Percentiles rank a stretch among this genome's conserved stretches.
phyloP scores from a whole-genome alignment of 768 basidiomycete species.

The Hericium rajendrae region DNA sequence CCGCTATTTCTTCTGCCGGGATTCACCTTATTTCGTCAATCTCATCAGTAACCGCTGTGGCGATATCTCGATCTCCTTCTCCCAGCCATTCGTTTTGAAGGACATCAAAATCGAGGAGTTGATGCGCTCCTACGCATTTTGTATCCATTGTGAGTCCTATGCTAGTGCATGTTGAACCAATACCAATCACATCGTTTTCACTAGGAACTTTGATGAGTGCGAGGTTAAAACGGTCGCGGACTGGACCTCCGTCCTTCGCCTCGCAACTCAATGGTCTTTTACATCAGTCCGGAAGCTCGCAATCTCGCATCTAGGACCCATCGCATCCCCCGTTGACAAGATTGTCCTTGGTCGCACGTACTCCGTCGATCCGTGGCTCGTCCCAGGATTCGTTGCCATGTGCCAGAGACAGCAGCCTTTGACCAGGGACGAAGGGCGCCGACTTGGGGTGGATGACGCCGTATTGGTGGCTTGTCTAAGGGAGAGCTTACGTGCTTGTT shows the following conservation, averaged over 20 bases:
- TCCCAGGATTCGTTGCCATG: conserved; percentile 7
- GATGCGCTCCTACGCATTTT: not conserved
- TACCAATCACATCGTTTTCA: no score
- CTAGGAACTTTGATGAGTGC: no score
- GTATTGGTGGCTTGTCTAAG: not conserved
- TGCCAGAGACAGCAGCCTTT: conserved; percentile 4
- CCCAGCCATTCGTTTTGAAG: not conserved
- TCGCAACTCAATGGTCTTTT: conserved; percentile 21
- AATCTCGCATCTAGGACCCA: not conserved
- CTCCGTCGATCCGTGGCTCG: conserved; percentile 6
- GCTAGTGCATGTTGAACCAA: not conserved
- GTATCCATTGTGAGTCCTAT: not conserved
- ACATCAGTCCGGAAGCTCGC: conserved; percentile 14
- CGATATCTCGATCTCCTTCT: not conserved
- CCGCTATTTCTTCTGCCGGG: conserved; percentile 1
- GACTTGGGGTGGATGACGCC: not conserved
- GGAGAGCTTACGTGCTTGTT: no score
- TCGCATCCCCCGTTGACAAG: not conserved
- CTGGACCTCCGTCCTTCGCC: conserved; percentile 18
- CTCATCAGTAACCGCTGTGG: not conserved
- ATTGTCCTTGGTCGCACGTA: conserved; percentile 13
- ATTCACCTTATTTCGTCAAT: conserved; percentile 4
- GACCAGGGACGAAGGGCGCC: conserved; percentile 6
- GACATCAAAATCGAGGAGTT: not conserved
- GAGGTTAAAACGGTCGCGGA: conserved; percentile 6